phyloP scores from a whole-genome alignment of 805 yeast species.

The Kluyveromyces aestuarii region DNA sequence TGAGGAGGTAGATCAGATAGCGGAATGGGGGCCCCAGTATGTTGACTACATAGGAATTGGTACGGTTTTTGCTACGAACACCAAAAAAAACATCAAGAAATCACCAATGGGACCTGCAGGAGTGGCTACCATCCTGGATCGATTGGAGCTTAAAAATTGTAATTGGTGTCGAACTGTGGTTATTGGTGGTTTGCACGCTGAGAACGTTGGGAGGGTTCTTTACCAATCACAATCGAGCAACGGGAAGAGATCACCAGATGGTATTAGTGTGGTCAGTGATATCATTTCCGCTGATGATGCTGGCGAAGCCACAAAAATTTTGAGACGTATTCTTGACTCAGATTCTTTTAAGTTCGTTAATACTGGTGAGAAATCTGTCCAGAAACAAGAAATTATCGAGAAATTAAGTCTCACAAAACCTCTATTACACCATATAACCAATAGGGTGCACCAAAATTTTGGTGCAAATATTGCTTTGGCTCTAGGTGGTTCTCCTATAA shows the following conservation, averaged over 20 bases:
- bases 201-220: slow-evolving; percentile 51
- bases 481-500: slow-evolving; percentile 77
- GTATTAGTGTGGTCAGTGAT: slow-evolving; percentile 85
- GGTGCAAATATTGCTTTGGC: slow-evolving; percentile 84
- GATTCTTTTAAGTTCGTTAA: slow-evolving; percentile 10
- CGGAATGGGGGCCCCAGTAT: slow-evolving; percentile 24
- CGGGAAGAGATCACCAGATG: slow-evolving; percentile 46
- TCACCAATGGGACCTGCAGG: slow-evolving; percentile 66
- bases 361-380: not conserved
- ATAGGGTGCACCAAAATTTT: slow-evolving; percentile 78
- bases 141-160: slow-evolving; percentile 31
- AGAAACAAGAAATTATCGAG: slow-evolving; percentile 8
- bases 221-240: slow-evolving; percentile 37
- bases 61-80: slow-evolving; percentile 61
- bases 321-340: slow-evolving; percentile 22
- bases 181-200: slow-evolving; percentile 68
- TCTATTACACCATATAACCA: slow-evolving; percentile 79
- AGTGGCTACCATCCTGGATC: slow-evolving; percentile 41
- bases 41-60: slow-evolving; percentile 85
- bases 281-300: slow-evolving; percentile 61
- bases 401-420: slow-evolving; percentile 36
- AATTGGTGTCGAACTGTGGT: slow-evolving; percentile 52
- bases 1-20: slow-evolving; percentile 37
- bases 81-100: slow-evolving; percentile 51
- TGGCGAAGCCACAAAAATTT: slow-evolving; percentile 36